phyloP scores from a whole-genome alignment of 805 yeast species.

The Starmerella sirachaensis region DNA sequence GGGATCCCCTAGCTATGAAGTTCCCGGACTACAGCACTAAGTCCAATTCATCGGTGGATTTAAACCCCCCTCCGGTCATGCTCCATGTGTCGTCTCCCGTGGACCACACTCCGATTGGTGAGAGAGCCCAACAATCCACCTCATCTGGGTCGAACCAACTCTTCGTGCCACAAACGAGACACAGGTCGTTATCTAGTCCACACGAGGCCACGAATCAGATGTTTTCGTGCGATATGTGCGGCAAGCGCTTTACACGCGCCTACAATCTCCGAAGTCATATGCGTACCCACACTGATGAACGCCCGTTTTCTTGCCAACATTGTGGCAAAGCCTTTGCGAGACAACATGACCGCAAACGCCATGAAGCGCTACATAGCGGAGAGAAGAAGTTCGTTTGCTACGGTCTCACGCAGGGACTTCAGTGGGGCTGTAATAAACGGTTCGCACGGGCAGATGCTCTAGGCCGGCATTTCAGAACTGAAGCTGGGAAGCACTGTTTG shows the following conservation, averaged over 20 bases:
- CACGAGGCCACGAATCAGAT: conserved; percentile 42
- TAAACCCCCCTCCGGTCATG: too few relatives aligned
- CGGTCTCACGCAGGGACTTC: conserved; percentile 34
- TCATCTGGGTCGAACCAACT: too few relatives aligned
- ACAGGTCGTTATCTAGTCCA: conserved; percentile 33
- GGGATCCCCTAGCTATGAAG: too few relatives aligned
- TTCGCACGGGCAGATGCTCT: conserved; percentile 72
- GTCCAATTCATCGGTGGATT: too few relatives aligned
- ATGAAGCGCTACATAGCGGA: conserved; percentile 64
- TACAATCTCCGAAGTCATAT: conserved; percentile 85
- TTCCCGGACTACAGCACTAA: too few relatives aligned
- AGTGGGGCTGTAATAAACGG: conserved; percentile 64
- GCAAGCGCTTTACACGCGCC: conserved; percentile 79
- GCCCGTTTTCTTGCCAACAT: conserved; percentile 53
- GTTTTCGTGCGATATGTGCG: conserved; percentile 71
- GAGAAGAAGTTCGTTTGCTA: conserved; percentile 57
- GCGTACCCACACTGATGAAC: conserved; percentile 70
- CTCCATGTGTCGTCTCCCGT: too few relatives aligned
- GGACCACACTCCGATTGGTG: too few relatives aligned
- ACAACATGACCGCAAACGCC: conserved; percentile 65
- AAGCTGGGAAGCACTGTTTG: conserved; percentile 60
- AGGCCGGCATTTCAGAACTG: conserved; percentile 64
- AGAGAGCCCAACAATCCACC: too few relatives aligned
- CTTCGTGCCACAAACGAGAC: conserved; percentile 14
- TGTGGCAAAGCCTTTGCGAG: conserved; percentile 65